Evolutionary conservation across 2,329 filamentous ascomycete species (phyloP), one percentile per base, ranked within the genome.

Genomic region (Fusarium fracticaudum): DNA sequence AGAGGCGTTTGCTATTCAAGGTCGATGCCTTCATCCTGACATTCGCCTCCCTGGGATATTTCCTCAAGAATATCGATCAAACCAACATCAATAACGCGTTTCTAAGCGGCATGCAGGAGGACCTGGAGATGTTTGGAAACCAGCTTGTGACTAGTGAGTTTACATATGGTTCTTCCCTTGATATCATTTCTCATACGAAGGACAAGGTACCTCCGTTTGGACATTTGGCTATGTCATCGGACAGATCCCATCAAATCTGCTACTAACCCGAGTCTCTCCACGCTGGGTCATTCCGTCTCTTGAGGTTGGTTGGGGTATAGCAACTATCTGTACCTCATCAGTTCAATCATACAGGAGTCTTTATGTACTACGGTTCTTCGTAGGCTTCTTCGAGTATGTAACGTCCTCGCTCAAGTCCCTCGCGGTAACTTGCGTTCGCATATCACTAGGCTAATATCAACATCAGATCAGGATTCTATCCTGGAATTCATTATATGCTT

Each of bases 401-500:
- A 55, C 6, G 0, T 11, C 11, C 20, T n/a, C 3, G 3, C 33
- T 26, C 31, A 2, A 20, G n/a, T 2, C 33, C 31, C 12, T 12
- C 4, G 6, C 17, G 17, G 41, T 3, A 50, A 54, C 3, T 48
- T 20, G 3, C 6, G 17, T 29, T 31, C 22, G 31, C 18, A 2
- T 78, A 74, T 1, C 81, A 77, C 76, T 79, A 81, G 38, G 76
- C 24, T 72, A 73, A 26, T 77, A 80, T 24, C 76, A 81, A 0
- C 86, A 85, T 65, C 6, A 88, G 88, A 70, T 83, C 85, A 0
- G 85, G 86, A 0, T 82, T 87, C 2, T 88, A 86, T 82, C 88
- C 83, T 10, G 83, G n/a, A 2, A 75, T 76, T 15, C 72, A 74
- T 31, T 76, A 76, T 33, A 66, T 77, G 61, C 53, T 77, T 0